Evolutionary conservation across 805 yeast genomes (phyloP).

Genomic region (Candida oleophila): DNA sequence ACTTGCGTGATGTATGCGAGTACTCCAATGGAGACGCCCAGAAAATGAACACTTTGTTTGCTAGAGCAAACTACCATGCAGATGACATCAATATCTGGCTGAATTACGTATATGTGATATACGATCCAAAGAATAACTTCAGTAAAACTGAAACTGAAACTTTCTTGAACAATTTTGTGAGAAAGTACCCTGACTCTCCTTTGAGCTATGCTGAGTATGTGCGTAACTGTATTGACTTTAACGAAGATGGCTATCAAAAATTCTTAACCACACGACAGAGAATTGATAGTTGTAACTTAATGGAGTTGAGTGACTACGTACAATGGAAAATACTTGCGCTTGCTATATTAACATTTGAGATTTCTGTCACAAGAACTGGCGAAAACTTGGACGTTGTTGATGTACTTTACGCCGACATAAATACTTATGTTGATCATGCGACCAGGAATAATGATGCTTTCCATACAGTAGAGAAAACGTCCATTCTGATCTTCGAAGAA

Average conservation of each 20-base stretch:
- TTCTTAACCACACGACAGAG: conserved; percentile 10
- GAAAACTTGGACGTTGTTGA: conserved; percentile 9
- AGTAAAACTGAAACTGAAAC: conserved; percentile 7
- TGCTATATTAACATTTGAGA: conserved; percentile 19
- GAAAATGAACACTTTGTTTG: conserved; percentile 23
- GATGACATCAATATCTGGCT: conserved; percentile 23
- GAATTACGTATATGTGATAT: conserved; percentile 23
- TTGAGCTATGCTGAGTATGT: conserved; percentile 27
- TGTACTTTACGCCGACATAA: conserved; percentile 18
- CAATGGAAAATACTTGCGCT: conserved; percentile 35
- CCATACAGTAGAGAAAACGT: conserved; percentile 45
- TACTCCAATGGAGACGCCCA: conserved; percentile 12
- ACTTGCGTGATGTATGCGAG: conserved; percentile 27
- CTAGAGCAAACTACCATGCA: conserved; percentile 23
- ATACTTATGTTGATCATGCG: conserved; percentile 22
- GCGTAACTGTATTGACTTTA: conserved; percentile 13
- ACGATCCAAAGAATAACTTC: conserved; percentile 11
- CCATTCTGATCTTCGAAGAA: conserved; percentile 32
- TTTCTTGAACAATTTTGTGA: conserved; percentile 19
- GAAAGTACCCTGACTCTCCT: conserved; percentile 22
- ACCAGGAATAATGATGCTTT: conserved; percentile 28
- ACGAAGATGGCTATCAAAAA: conserved; percentile 8
- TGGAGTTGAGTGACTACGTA: conserved; percentile 16
- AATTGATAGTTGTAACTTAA: conserved; percentile 13
- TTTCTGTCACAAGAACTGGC: conserved; percentile 2